Base-by-base conservation (phyloP, 306 rosid species). In the Dryas octopetala region DNA sequence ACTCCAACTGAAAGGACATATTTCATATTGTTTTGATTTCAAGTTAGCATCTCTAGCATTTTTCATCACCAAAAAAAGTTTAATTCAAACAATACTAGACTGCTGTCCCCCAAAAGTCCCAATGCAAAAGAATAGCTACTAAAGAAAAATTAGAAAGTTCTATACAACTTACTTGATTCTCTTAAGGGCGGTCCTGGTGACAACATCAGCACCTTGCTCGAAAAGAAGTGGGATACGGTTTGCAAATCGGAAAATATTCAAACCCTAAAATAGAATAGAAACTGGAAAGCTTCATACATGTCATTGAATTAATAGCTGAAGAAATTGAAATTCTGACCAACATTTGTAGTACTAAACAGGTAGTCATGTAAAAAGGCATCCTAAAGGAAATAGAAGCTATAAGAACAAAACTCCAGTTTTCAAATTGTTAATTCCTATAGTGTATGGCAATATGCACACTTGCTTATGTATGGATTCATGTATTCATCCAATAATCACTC, bases 151-250 rank as follows among this genome's bases (percentile, higher is more conserved):
- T 17, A 55, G 46, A 53, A 61, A 51, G 9, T 70, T 28, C 49
- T 4, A 41, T 55, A 44, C 13, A 71, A 68, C 92, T 71, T 83
- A 91, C 97, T 91, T 94, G 85, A 94, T 94, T 83, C 98, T 89
- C 90, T 91, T 91, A n/a, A 85, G 87, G 66, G 96, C 91, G 7
- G 95, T 94, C 83, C 98, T 85, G 78, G 97, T 94, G 66, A 94
- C 98, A 66, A 94, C 98, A 81, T 94, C 98, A 14, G 98, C 98
- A 62, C 98, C 98, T 88, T 94, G 98, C 95, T 94, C 98, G 76
- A 94, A 94, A 83, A 94, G 98, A 78, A 94, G 96, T n/a, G 98
- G 98, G 75, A 94, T 94, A 68, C 98, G 93, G 65, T 94, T 94
- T 83, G 98, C 98, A 87, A 94, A 94, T 73, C 97, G 87, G 87